A percentile compares a stretch with the other conserved stretches of the same genome.
phyloP scores from a whole-genome alignment of 2,329 filamentous ascomycete species.

The Alternaria arbusti region DNA sequence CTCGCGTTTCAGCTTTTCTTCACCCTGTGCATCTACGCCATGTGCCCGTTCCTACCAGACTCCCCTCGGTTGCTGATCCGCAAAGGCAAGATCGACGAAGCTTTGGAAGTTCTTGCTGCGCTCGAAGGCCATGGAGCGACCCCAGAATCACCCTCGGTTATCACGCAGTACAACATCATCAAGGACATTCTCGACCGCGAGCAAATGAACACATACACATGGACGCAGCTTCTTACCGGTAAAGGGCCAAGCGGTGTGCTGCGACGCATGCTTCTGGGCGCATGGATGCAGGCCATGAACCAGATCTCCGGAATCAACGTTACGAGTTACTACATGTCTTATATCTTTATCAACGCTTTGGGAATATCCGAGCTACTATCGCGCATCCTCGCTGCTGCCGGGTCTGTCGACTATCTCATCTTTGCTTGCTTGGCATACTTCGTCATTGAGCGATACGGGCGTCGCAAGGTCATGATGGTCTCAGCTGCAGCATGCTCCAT shows the following conservation, averaged over 20 bases:
- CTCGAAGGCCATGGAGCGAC: slow-evolving; percentile 50
- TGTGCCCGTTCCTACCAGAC: slow-evolving; percentile 52
- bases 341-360: slow-evolving; percentile 52
- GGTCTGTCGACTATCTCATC: slow-evolving; percentile 55
- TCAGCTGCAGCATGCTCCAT: slow-evolving; percentile 57
- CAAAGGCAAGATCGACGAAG: slow-evolving; percentile 57
- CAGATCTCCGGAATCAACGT: slow-evolving; percentile 48
- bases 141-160: slow-evolving; percentile 41
- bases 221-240: slow-evolving; percentile 53
- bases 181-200: slow-evolving; percentile 53
- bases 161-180: slow-evolving; percentile 48
- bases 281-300: slow-evolving; percentile 55
- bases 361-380: slow-evolving; percentile 45
- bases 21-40: slow-evolving; percentile 62
- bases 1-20: slow-evolving; percentile 65
- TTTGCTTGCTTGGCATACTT: slow-evolving; percentile 54
- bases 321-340: slow-evolving; percentile 50
- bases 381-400: slow-evolving; percentile 51
- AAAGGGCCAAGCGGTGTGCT: slow-evolving; percentile 51
- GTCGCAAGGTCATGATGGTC: slow-evolving; percentile 57
- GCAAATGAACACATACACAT: slow-evolving; percentile 53
- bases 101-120: slow-evolving; percentile 43
- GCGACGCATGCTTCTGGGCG: slow-evolving; percentile 54
- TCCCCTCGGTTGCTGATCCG: slow-evolving; percentile 59
- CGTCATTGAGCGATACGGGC: slow-evolving; percentile 57